Conservation (phyloP, 2,329 filamentous ascomycete species). For the Herpomyces periplanetae region DNA sequence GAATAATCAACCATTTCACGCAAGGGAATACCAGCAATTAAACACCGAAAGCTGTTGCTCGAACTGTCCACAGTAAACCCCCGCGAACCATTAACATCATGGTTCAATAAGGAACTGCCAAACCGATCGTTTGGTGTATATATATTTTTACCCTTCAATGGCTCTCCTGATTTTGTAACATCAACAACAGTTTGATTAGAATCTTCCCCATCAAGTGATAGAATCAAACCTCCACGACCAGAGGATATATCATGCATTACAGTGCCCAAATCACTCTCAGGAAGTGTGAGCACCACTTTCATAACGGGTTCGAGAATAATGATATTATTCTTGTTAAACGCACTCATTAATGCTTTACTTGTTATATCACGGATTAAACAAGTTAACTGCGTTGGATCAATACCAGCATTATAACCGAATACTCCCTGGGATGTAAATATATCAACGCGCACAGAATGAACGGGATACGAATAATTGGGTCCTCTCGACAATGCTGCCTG, state of each 20-base stretch:
- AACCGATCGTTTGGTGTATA: slow-evolving; percentile 73
- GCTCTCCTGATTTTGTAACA: slow-evolving; percentile 3
- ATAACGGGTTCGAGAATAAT: slow-evolving; percentile 71
- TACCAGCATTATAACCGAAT: slow-evolving; percentile 24
- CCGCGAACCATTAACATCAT: slow-evolving; percentile 4
- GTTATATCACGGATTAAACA: slow-evolving; percentile 27
- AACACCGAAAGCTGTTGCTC: slow-evolving; percentile 11
- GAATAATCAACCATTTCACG: slow-evolving; percentile 93
- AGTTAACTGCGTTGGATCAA: slow-evolving; percentile 22
- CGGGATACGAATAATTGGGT: slow-evolving; percentile 33
- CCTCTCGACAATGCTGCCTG: slow-evolving; percentile 51
- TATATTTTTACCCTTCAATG: slow-evolving; percentile 29
- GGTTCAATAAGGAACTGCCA: slow-evolving; percentile 9
- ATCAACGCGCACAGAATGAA: slow-evolving; percentile 32
- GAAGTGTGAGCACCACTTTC: slow-evolving; percentile 48
- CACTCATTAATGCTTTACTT: slow-evolving; percentile 22
- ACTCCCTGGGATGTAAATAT: slow-evolving; percentile 22
- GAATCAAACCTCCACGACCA: slow-evolving; percentile 26
- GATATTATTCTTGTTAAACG: slow-evolving; percentile 14
- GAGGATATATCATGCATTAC: slow-evolving; percentile 49
- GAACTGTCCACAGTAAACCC: slow-evolving; percentile 3
- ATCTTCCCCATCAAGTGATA: slow-evolving; percentile 21
- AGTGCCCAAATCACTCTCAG: slow-evolving; percentile 36
- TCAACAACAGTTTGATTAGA: slow-evolving; percentile 4
- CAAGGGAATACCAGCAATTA: slow-evolving; percentile 54